Percentiles rank a stretch among this genome's conserved stretches.
These are phyloP conservation scores for Elsinoe perseae DNA, from an alignment of 2,329 filamentous ascomycete genomes.

Conservation along the genomic window DNA sequence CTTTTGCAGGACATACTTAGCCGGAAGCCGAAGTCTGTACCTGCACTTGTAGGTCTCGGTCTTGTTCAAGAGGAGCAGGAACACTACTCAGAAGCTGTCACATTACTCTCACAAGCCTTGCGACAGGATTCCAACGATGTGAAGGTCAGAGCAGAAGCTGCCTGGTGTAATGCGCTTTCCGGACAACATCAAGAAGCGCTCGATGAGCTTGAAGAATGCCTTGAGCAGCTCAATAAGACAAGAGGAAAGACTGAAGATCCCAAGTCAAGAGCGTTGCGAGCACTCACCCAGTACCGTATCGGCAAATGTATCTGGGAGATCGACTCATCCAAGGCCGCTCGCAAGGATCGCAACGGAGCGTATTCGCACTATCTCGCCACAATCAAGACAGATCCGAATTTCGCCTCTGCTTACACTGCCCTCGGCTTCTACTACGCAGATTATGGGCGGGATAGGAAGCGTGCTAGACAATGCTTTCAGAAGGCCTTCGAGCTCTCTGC, in stretches of 20 bases:
- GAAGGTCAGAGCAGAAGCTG: constrained; percentile 74
- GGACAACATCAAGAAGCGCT: constrained; percentile 65
- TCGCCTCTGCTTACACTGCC: constrained; percentile 83
- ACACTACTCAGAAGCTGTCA: constrained; percentile 72
- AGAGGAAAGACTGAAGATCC: constrained; percentile 48
- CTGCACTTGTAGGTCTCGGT: constrained; percentile 80
- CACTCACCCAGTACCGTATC: constrained; percentile 78
- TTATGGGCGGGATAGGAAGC: constrained; percentile 76
- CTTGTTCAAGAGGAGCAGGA: constrained; percentile 90
- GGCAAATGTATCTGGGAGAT: constrained; percentile 82
- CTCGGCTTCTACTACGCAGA: constrained; percentile 87
- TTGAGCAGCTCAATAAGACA: constrained; percentile 56
- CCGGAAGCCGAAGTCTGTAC: constrained; percentile 66
- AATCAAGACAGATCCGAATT: constrained; percentile 78
- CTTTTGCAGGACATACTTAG: constrained; percentile 76
- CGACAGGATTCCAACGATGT: constrained; percentile 65
- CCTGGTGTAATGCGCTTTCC: constrained; percentile 82
- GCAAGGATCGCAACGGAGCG: constrained; percentile 72
- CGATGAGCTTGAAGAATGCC: constrained; percentile 54
- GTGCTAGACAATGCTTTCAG: constrained; percentile 87
- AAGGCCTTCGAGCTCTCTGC: constrained; percentile 91
- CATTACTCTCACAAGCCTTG: constrained; percentile 71
- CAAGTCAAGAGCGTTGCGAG: constrained; percentile 62
- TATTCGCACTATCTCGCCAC: constrained; percentile 78
- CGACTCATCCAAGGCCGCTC: constrained; percentile 62